phyloP scores from a whole-genome alignment of 495 filamentous ascomycete species.

The Aspergillus sparsus region DNA sequence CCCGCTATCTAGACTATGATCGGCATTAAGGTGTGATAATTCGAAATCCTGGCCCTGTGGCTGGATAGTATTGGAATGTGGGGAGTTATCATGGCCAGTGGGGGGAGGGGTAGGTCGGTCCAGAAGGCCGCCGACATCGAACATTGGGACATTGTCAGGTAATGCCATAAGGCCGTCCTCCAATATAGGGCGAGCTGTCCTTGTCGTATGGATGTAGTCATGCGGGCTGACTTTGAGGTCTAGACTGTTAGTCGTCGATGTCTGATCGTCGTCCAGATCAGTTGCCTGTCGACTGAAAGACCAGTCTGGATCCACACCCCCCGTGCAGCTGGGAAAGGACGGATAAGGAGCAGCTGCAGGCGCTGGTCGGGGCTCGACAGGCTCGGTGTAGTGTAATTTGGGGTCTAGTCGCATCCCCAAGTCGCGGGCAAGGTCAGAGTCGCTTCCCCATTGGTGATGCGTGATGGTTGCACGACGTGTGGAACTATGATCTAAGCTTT shows the following conservation, averaged over 20 bases:
- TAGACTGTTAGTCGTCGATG: constrained; percentile 35
- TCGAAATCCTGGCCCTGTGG: background rate
- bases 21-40: constrained; percentile 31
- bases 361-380: constrained; percentile 40
- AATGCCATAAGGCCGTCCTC: background rate
- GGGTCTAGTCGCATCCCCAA: constrained; percentile 67
- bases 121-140: constrained; percentile 69
- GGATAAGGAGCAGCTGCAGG: constrained; percentile 34
- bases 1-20: constrained; percentile 35
- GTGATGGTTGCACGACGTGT: constrained; percentile 52
- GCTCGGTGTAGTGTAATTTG: constrained; percentile 51
- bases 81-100: constrained; percentile 12
- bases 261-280: constrained; percentile 30
- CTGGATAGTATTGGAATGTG: constrained; percentile 7
- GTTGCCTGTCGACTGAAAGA: constrained; percentile 30
- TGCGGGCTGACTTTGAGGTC: constrained; percentile 40
- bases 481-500: constrained; percentile 53
- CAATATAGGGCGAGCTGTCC: constrained; percentile 25
- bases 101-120: constrained; percentile 35
- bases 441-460: constrained; percentile 75
- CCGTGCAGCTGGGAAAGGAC: constrained; percentile 23
- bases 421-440: constrained; percentile 74
- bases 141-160: constrained; percentile 53
- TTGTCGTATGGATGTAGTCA: constrained; percentile 40
- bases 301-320: constrained; percentile 36